Base-by-base conservation (phyloP, 1,139 yeast species). In the Yarrowia galli region DNA sequence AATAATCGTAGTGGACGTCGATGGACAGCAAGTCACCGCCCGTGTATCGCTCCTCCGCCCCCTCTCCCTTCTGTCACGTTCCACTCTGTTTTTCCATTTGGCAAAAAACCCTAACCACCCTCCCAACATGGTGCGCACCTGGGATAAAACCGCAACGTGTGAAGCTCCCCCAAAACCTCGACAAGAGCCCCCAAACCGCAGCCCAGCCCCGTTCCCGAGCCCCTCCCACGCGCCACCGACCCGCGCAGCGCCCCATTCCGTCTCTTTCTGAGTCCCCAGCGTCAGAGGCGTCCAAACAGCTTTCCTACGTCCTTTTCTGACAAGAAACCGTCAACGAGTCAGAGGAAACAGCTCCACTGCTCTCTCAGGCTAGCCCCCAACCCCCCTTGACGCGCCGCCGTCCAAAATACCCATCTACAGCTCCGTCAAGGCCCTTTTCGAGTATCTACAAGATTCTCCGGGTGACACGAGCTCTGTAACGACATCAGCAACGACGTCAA, bases 81-180 rank as follows among this genome's bases (percentile, higher is more conserved):
- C 61, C 61, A 54, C 61, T 25, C 61, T 38, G 61, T 54, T 54
- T 40, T 54, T 54, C 61, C 61, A 54, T 54, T 54, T 54, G 61
- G 61, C 61, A 40, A 54, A 54, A 54, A 54, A 54, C 61, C 61
- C 61, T 54, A 54, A 54, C 61, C 61, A 18, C 61, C n/a, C 61
- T 54, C 61, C 61, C 61, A 54, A 54, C 61, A 54, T 54, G 61
- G 61, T 25, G 35, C 23, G 36, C 61, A 13, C 36, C 23, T 36
- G 22, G 18, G 61, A 54, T 54, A 54, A 54, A 54, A 54, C 61
- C 61, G 61, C 61, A 54, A 54, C 61, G 61, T 54, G 61, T 40
- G 61, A 54, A 54, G 61, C 61, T 40, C 61, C 45, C 45, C 36
- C 61, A 38, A 54, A 36, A 53, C 43, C 60, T 16, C 60, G 60